Conservation (phyloP, 2,329 filamentous ascomycete genomes). For the Cordyceps javanica region DNA sequence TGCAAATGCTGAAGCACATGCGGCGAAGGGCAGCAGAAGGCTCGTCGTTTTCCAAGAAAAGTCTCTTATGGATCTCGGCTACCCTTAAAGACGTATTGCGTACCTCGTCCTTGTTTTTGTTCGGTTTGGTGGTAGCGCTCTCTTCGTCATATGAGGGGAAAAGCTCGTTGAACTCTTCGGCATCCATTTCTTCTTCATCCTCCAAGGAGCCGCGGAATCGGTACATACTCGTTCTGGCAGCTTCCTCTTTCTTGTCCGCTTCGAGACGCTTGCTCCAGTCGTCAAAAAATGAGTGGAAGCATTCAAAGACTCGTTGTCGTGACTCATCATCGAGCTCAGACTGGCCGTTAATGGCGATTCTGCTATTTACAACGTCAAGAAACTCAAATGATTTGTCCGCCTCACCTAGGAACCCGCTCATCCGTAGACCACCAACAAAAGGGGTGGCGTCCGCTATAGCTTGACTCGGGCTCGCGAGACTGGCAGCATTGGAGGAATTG, state of each 20-base stretch:
- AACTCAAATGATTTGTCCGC: slow-evolving; percentile 38
- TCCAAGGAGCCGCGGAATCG: slow-evolving; percentile 73
- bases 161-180: slow-evolving; percentile 69
- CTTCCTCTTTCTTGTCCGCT: slow-evolving; percentile 68
- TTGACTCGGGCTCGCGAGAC: slow-evolving; percentile 27
- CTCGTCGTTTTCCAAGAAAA: slow-evolving; percentile 41
- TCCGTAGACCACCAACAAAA: slow-evolving; percentile 44
- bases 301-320: slow-evolving; percentile 53
- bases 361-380: slow-evolving; percentile 39
- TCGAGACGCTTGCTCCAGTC: slow-evolving; percentile 76
- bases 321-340: slow-evolving; percentile 33
- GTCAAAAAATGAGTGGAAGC: slow-evolving; percentile 67
- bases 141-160: slow-evolving; percentile 72
- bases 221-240: slow-evolving; percentile 71
- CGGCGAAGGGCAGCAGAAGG: slow-evolving; percentile 36
- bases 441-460: slow-evolving; percentile 43
- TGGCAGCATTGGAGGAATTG: slow-evolving; percentile 37
- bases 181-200: slow-evolving; percentile 67
- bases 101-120: slow-evolving; percentile 33
- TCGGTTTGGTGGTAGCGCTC: slow-evolving; percentile 21
- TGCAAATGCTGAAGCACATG: slow-evolving; percentile 39
- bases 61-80: slow-evolving; percentile 51
- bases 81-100: slow-evolving; percentile 55
- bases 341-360: slow-evolving; percentile 42
- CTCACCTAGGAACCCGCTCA: background rate